Base-by-base conservation (phyloP, 2,329 filamentous ascomycete genomes). In the Simplicillium sp. region DNA sequence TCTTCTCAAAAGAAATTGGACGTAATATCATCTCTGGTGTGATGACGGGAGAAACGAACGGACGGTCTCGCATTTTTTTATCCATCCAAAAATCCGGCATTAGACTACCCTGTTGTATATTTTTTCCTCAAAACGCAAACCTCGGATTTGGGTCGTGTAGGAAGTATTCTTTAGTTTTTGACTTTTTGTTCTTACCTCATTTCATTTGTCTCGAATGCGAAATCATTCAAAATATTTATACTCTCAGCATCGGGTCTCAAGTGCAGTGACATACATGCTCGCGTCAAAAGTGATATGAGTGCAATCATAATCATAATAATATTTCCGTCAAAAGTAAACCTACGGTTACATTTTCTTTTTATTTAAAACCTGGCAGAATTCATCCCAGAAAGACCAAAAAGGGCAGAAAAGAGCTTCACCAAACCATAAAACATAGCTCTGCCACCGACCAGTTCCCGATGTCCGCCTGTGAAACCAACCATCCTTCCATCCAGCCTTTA, bases 91-190 rank as follows among this genome's bases (percentile, higher is more conserved):
- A 33, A 16, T 18, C 25, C 31, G 38, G 31, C 42, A 34, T 34
- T 32, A 39, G 37, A 38, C 29, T 37, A 33, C 37, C 39, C 41
- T 42, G 43, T 44, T 44, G 43, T 44, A 44, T 33, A 44, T 44
- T 44, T 44, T 42, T 42, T 44, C 43, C 43, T 44, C 40, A 36
- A 37, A 44, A 28, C 14, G 13, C 29, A 14, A 32, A n/a, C 39
- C 43, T 25, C 38, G 33, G 28, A 42, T 31, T 13, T 12, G 37
- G 20, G 35, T 20, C n/a, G 37, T 25, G 36, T 41, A 36, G 39
- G 36, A 35, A 37, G 29, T 40, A 25, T 34, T 31, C 34, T 4
- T 39, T 29, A 16, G 29, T 15, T 42, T 38, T 16, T 15, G 6
- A 11, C 16, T 35, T 35, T 40, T 35, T 25, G 13, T 36, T 20